Conservation (phyloP, 1,139 yeast genomes). For the Ogataea hybrid region DNA sequence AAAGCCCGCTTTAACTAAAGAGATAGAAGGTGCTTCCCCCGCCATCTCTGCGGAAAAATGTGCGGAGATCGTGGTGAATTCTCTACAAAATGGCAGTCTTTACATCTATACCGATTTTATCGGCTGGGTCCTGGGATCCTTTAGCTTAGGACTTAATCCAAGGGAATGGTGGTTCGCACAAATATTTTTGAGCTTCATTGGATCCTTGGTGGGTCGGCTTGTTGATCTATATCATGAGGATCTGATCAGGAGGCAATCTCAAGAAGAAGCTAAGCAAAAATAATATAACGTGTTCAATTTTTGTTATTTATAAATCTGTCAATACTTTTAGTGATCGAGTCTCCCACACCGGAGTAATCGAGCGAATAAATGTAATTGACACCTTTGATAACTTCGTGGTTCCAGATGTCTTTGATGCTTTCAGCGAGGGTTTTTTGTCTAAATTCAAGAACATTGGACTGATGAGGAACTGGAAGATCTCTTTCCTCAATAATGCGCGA, state of each 20-base stretch:
- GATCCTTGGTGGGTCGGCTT: conserved; percentile 65
- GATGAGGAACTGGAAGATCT: conserved; percentile 41
- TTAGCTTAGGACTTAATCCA: conserved; percentile 70
- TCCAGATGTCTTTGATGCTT: conserved; percentile 80
- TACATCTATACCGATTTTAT: conserved; percentile 78
- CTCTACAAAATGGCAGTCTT: conserved; percentile 64
- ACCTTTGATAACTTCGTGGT: conserved; percentile 64
- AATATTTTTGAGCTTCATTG: conserved; percentile 43
- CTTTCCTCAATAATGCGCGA: conserved; percentile 49
- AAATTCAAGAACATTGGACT: conserved; percentile 38
- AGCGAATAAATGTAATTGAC: conserved; percentile 55
- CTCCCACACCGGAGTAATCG: conserved; percentile 19
- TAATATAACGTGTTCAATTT: conserved; percentile 4
- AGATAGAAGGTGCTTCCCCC: conserved; percentile 80
- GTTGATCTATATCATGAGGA: conserved; percentile 50
- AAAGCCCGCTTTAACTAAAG: conserved; percentile 80
- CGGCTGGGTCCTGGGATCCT: conserved; percentile 77
- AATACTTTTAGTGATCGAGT: conserved; percentile 17
- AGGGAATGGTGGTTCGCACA: conserved; percentile 59
- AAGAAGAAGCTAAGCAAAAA: conserved; percentile 22
- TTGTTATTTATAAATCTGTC: conserved; percentile 13
- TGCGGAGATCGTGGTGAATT: conserved; percentile 56
- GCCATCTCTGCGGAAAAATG: conserved; percentile 70
- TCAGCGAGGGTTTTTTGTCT: conserved; percentile 49
- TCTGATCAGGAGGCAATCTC: conserved; percentile 53